Percentiles rank a stretch among this genome's conserved stretches.
These are phyloP conservation scores for Auxenochlorella protothecoides DNA, from an alignment of 139 green algal species.

Conservation along the genomic window DNA sequence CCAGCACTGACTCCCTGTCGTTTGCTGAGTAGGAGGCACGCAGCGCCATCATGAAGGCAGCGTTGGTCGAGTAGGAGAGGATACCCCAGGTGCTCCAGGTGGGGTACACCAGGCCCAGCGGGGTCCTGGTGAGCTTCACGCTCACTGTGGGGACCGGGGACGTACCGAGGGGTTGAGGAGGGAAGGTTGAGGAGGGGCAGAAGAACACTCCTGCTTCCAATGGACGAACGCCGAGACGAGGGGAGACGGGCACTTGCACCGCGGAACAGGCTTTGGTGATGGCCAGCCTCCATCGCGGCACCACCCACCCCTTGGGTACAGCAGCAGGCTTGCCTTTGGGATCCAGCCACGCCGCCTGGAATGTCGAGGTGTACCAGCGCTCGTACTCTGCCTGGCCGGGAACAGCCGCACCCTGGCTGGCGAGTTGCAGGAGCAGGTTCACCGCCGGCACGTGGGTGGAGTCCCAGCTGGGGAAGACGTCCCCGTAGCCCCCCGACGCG, in stretches of 20 bases:
- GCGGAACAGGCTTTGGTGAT: too few relatives aligned
- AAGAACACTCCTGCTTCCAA: neutral
- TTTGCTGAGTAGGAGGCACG: neutral
- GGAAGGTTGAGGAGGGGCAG: neutral
- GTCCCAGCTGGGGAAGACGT: neutral
- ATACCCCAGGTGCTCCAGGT: slow-evolving; percentile 16
- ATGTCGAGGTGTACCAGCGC: slow-evolving; percentile 9
- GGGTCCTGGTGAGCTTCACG: too few relatives aligned
- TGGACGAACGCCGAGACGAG: neutral
- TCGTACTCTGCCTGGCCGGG: neutral
- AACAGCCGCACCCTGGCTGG: neutral
- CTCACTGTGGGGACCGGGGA: too few relatives aligned
- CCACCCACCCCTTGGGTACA: too few relatives aligned
- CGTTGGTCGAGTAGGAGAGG: slow-evolving; percentile 3
- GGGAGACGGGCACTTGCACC: too few relatives aligned
- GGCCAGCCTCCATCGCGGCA: too few relatives aligned
- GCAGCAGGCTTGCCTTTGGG: neutral
- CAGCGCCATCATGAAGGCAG: slow-evolving; percentile 6
- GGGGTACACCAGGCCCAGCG: neutral
- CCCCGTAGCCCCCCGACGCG: slow-evolving; percentile 1
- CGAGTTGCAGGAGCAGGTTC: neutral
- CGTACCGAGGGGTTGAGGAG: too few relatives aligned
- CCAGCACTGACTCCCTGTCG: neutral
- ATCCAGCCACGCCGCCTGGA: slow-evolving; percentile 23
- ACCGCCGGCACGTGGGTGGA: neutral